phyloP scores from a whole-genome alignment of 2,329 filamentous ascomycete species.

The Alternaria infectoria region DNA sequence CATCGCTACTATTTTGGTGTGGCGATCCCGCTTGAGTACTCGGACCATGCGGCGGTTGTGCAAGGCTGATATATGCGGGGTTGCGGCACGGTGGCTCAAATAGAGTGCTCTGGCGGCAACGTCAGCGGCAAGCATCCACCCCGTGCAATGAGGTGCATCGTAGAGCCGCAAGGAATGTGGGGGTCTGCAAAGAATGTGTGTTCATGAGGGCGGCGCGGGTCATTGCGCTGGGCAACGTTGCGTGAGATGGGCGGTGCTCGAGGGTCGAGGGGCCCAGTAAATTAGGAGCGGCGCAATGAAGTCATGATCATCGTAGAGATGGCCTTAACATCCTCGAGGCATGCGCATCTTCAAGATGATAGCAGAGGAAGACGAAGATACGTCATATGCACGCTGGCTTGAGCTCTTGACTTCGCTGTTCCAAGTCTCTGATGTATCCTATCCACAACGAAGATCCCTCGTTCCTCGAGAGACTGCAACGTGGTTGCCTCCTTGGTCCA shows the following conservation, averaged over 20 bases:
- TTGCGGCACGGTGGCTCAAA: constrained; percentile 14
- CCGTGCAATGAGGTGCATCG: constrained; percentile 1
- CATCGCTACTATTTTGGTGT: constrained; percentile 9
- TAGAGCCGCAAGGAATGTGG: constrained; percentile 1
- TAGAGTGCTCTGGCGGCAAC: constrained; percentile 6
- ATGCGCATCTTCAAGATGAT: not conserved
- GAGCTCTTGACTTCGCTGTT: not conserved
- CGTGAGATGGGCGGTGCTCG: not conserved
- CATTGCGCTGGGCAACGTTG: not conserved
- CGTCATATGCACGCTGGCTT: not conserved
- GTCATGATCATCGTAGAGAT: not conserved
- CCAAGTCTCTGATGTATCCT: not conserved
- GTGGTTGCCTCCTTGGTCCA: not conserved
- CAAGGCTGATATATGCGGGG: constrained; percentile 12
- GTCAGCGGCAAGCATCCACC: constrained; percentile 4
- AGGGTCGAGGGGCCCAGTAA: not conserved
- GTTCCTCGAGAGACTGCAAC: not conserved
- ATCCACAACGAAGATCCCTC: not conserved
- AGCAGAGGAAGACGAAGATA: not conserved
- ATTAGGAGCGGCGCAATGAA: not conserved
- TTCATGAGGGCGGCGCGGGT: not conserved
- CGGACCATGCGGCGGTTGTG: constrained; percentile 2
- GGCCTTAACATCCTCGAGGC: not conserved
- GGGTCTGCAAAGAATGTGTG: not conserved
- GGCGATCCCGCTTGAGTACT: not conserved